Conservation (phyloP, 2,329 filamentous ascomycete genomes). For the Xylariaceae sp. region DNA sequence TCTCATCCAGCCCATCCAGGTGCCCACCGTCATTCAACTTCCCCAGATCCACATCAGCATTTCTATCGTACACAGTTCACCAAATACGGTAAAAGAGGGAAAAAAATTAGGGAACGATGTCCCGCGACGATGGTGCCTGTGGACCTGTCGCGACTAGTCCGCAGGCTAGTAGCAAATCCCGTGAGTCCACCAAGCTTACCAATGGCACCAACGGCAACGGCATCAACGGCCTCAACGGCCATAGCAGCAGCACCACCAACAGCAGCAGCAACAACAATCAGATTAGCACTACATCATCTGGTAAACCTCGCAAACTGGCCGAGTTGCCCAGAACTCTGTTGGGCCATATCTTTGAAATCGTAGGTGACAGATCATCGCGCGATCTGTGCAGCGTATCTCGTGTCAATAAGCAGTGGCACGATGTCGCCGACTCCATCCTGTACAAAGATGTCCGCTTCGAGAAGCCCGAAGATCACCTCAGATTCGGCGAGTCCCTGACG, state of each 20-base stretch:
- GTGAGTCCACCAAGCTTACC: slow-evolving; percentile 1
- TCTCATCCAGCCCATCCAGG: not conserved
- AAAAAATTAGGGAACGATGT: slow-evolving; percentile 8
- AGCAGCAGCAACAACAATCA: not conserved
- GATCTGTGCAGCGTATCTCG: slow-evolving; percentile 42
- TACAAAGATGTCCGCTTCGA: slow-evolving; percentile 45
- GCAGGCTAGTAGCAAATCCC: not conserved
- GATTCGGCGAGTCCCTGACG: slow-evolving; percentile 44
- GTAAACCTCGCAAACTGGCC: slow-evolving; percentile 18
- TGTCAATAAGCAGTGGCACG: slow-evolving; percentile 40
- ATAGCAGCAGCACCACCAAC: not conserved
- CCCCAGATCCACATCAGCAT: slow-evolving; percentile 23
- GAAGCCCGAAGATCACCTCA: slow-evolving; percentile 43
- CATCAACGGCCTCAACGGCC: not conserved
- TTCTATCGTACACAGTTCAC: slow-evolving; percentile 3
- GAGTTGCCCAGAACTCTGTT: slow-evolving; percentile 38
- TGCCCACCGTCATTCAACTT: slow-evolving; percentile 15
- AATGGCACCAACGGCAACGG: not conserved
- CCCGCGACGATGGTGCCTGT: slow-evolving; percentile 16
- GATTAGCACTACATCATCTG: not conserved
- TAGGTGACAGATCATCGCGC: slow-evolving; percentile 32
- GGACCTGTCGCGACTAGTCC: slow-evolving; percentile 4
- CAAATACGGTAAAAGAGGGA: not conserved
- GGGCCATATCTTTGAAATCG: slow-evolving; percentile 36
- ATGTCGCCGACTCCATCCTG: slow-evolving; percentile 42